Base-by-base conservation (phyloP, 805 yeast genomes). In the Naumovozyma baii region DNA sequence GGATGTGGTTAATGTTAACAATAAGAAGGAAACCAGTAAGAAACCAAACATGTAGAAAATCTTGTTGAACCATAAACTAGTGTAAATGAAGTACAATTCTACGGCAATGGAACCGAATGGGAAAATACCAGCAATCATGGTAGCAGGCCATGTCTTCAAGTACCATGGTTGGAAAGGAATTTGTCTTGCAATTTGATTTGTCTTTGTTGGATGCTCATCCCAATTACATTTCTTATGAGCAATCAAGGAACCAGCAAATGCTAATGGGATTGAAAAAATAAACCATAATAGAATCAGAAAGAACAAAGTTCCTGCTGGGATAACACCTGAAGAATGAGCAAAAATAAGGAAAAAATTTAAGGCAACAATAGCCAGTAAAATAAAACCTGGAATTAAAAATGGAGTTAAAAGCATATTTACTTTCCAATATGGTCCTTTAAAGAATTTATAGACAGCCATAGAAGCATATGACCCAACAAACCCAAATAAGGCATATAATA, bases 1-100 rank as follows among this genome's bases (percentile, higher is more conserved):
- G 12, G 82, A 70, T 12, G 95, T 81, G 4, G 96, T 87, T 51
- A 82, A 52, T 10, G 84, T 67, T 85, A 86, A 82, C 56, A 88
- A 69, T n/a, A 80, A 47, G 58, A 84, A 79, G 52, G 96, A 87
- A 66, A 88, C 78, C 62, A 88, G 84, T 50, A 90, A 68, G 72
- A 90, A 92, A 10, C 97, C 98, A 70, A 92, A 92, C 97, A 92
- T 90, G 72, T 88, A 92, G 70, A 76, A 92, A 48, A 88, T 80
- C 61, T 84, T 76, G 71, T 84, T 87, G 64, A 83, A 85, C 98
- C 98, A 90, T 49, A 92, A 65, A 25, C 95, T 85, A 38, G 84
- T 74, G 67, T 84, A 80, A 53, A 92, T 84, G 67, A 87, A 90
- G 64, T 86, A 88, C 75, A 92, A 75, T 67, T 92, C 96, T 41